A percentile compares a stretch with the other conserved stretches of the same genome.
These are phyloP conservation scores for Calonectria pauciramosa DNA, from an alignment of 2,329 filamentous ascomycete genomes.

Conservation along the genomic window DNA sequence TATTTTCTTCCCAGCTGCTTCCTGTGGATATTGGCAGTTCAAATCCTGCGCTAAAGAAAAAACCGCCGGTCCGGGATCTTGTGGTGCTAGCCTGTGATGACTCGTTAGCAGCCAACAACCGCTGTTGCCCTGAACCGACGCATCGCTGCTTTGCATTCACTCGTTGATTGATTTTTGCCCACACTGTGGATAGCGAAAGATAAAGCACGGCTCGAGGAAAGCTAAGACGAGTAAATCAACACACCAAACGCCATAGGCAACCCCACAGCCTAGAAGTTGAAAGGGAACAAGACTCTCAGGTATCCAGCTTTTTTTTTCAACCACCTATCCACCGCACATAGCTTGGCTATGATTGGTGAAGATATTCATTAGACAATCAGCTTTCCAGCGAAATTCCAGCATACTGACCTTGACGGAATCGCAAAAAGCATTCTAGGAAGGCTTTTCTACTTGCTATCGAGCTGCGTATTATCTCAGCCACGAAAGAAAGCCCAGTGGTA, in stretches of 20 bases:
- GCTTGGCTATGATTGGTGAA: not conserved
- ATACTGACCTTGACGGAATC: not conserved
- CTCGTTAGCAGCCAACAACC: not conserved
- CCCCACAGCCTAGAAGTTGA: not conserved
- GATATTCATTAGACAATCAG: not conserved
- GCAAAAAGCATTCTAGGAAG: not conserved
- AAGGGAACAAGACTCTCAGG: not conserved
- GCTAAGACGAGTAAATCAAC: not conserved
- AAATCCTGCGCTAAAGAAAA: not conserved
- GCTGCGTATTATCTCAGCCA: not conserved
- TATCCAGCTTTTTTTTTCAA: not conserved
- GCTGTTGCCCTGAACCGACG: not conserved
- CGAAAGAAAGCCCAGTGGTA: not conserved
- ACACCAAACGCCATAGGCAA: not conserved
- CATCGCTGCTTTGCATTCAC: not conserved
- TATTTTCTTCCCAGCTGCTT: too few species aligned
- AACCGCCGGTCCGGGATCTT: not conserved
- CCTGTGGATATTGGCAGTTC: not conserved
- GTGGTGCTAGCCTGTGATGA: slow-evolving; percentile 6
- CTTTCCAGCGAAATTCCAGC: not conserved
- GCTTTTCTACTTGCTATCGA: not conserved
- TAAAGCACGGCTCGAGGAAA: not conserved
- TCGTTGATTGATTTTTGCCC: not conserved
- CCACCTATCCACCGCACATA: not conserved
- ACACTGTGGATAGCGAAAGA: too few species aligned